Evolutionary conservation across 140 eudicot species (phyloP).

Genomic region (Senecio squalidus): DNA sequence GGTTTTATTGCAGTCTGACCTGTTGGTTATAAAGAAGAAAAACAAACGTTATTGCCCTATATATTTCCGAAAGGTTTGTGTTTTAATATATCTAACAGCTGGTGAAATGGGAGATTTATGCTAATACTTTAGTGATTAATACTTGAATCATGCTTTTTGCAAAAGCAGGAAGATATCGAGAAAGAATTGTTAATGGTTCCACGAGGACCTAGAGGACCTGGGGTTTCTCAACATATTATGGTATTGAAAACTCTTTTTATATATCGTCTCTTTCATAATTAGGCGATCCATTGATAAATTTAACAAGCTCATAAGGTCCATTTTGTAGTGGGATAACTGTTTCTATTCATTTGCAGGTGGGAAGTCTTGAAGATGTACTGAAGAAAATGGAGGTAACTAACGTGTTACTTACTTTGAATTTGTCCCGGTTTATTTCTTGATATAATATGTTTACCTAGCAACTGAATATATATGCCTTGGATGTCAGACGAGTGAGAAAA

Average conservation of each 20-base stretch:
- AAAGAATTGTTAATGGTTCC: slow-evolving; percentile 70
- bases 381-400: slow-evolving; percentile 84
- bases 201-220: slow-evolving; percentile 62
- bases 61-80: slow-evolving; percentile 81
- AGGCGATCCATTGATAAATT: not conserved
- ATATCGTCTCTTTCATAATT: not conserved
- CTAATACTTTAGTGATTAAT: slow-evolving; percentile 9
- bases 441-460: not conserved
- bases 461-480: not conserved
- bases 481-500: slow-evolving; percentile 67
- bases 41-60: slow-evolving; percentile 85
- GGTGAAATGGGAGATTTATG: not conserved
- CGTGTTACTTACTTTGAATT: not conserved
- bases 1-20: slow-evolving; percentile 56
- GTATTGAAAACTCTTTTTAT: slow-evolving; percentile 29
- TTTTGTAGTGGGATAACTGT: not conserved
- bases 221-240: slow-evolving; percentile 64
- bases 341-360: slow-evolving; percentile 54
- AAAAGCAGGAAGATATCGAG: slow-evolving; percentile 82
- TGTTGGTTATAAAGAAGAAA: slow-evolving; percentile 76
- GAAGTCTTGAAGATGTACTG: slow-evolving; percentile 91
- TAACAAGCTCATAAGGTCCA: not conserved
- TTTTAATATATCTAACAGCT: not conserved
- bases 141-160: slow-evolving; percentile 17
- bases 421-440: slow-evolving; percentile 5